phyloP scores from a whole-genome alignment of 306 rosid species.

The Prunus campanulata region DNA sequence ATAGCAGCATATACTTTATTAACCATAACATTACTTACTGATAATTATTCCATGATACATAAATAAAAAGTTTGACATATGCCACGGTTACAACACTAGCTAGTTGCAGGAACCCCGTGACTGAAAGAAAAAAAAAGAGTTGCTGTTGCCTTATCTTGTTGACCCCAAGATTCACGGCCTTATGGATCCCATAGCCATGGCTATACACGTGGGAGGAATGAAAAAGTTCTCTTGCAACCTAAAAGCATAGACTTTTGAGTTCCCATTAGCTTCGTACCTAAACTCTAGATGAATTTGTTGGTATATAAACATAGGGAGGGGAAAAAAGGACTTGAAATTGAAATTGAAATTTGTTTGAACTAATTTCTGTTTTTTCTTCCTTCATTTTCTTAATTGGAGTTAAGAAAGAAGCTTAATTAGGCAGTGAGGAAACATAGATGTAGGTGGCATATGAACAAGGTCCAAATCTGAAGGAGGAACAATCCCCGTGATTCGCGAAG shows the following conservation, averaged over 20 bases:
- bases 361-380: no score
- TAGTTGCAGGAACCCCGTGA: conserved; percentile 60
- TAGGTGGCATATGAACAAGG: conserved; percentile 1
- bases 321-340: background rate
- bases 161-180: conserved; percentile 39
- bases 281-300: conserved; percentile 2
- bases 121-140: conserved; percentile 1
- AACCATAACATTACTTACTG: background rate
- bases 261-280: background rate
- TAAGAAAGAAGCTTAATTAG: background rate
- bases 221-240: conserved; percentile 41
- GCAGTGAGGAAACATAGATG: conserved; percentile 17
- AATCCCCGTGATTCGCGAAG: conserved; percentile 74
- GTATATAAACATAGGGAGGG: background rate
- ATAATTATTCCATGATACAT: background rate
- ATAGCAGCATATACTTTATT: background rate
- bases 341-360: no score
- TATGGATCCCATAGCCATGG: conserved; percentile 26
- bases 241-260: conserved; percentile 23
- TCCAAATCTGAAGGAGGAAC: conserved; percentile 41
- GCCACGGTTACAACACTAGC: background rate
- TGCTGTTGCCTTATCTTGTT: conserved; percentile 28
- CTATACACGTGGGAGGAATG: conserved; percentile 66
- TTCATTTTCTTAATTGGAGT: background rate
- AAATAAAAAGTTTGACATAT: background rate